Evolutionary conservation across 202 grass and related monocot species (phyloP), one percentile per base, ranked within the genome.

Genomic region (Elaeis oleifera): DNA sequence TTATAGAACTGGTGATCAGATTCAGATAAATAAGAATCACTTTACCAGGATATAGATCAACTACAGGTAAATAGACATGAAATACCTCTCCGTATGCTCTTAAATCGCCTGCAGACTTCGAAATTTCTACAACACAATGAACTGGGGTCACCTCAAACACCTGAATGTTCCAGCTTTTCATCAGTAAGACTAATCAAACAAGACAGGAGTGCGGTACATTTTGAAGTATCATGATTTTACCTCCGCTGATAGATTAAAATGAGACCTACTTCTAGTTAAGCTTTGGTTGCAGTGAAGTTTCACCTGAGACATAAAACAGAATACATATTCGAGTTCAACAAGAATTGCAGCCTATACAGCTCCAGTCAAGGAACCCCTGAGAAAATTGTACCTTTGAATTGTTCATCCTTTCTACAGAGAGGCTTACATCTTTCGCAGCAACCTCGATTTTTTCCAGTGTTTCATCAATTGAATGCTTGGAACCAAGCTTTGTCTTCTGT

Each of bases 401-500:
- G 27, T 75, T 63, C 52, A 78, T 83, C 71, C 73, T 85, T 66
- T 48, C 71, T 11, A 64, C 60, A 60, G 70, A 73, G 44, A 89
- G 68, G 24, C 77, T 80, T 18, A 71, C 71, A 52, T 76, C 61
- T 61, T 63, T 26, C 6, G 79, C 79, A 5, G 85, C 89, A 65
- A 81, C 58, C 50, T 73, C 76, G 23, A 89, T 89, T 44, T 70
- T 86, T 25, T 70, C 68, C 27, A 83, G 68, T 51, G 90, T 89
- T 78, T 83, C 90, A 8, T 79, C 70, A 16, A 86, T 60, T 7
- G 74, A 49, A 58, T 84, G 67, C 15, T 49, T 24, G 1, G 85
- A 89, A 23, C 82, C 67, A 0, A 95, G 60, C 48, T 86, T 95
- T 58, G 49, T 81, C 84, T 95, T 89, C 82, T 89, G 63, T 32